Evolutionary conservation across 768 basidiomycete genomes (phyloP), one percentile per base, ranked within the genome.

Genomic region (Botryobasidium botryosum): DNA sequence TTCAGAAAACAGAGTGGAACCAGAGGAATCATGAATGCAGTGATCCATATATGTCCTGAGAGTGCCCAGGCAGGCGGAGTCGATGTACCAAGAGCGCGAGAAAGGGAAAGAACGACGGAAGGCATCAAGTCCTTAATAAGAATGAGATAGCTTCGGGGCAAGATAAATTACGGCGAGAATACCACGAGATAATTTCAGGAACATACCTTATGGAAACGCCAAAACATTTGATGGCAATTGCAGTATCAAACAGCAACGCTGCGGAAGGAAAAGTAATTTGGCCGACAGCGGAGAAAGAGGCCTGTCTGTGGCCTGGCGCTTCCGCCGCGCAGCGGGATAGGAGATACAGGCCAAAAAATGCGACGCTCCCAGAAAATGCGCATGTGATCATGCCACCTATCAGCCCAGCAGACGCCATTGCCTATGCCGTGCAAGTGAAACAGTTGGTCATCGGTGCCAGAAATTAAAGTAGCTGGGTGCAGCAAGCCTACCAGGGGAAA

Each of bases 161-260:
- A 8, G 29, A 25, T 21, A 17, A 6, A 38, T 5, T 21, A 26
- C 23, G 2, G 23, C 17, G 6, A 25, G 25, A 27, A 39, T 4
- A n/a, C 10, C n/a, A 42, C 31, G 21, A 37, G 26, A 27, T 3
- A 43, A 27, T 21, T 8, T 18, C 17, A 35, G 37, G 23, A 2
- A 59, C 71, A 37, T 62, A 87, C 73, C 86, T 88, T 53, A 91
- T 78, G 27, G 85, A 87, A 3, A 97, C 92, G 17, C 92, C 92
- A 57, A 94, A 94, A 60, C 92, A 97, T 59, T 97, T 97, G 58
- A 77, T 79, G 7, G 88, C 88, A 53, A 97, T 88, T 10, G 91
- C 92, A 3, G 77, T 77, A 59, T 96, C 92, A 55, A 97, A 92
- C 59, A 86, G 83, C 31, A 86, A 65, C 1, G 81, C 82, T 0